Base-by-base conservation (phyloP, 805 yeast genomes). In the Saccharomycopsis fibuligera region DNA sequence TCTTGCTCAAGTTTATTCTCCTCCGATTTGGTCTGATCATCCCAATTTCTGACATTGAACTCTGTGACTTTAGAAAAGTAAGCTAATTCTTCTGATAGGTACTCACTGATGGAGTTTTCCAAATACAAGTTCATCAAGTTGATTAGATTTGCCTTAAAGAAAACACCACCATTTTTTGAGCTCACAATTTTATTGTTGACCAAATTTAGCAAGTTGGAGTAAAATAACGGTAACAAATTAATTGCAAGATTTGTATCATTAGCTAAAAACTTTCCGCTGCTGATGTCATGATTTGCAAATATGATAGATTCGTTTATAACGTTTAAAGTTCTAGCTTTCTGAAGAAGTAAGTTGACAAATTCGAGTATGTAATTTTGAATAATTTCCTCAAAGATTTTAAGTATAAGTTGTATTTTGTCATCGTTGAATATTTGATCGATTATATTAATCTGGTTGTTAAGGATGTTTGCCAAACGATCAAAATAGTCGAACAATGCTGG, bases 41-140 rank as follows among this genome's bases (percentile, higher is more conserved):
- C 72, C 65, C 78, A 73, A 37, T 68, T 66, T 14, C 65, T 62
- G 25, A 70, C 64, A 30, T 65, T 67, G 43, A 59, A 64, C 16
- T 61, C 61, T 4, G 57, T 51, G 3, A 58, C 53, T 14, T 56
- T 51, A 27, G 61, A 62, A 53, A 69, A 70, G 30, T 58, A 58
- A 3, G 47, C 44, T 0, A 66, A 54, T 12, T 65, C 64, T 9
- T 63, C 58, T 16, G 62, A 60, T 31, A 68, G 53, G 54, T 66
- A 70, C 21, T 58, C 59, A 2, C 59, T 57, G 16, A 70, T 57
- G 9, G 60, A 53, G 1, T 67, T 66, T 49, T 67, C 74, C 51
- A 66, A 51, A 49, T 67, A 69, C 41, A 69, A 58, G 50, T 69
- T 63, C 30, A 70, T 55, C 49, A 69, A 62, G 5, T 64, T 68